Conservation (phyloP, 352 stramenopile species). For the Phytophthora macrochlamydospora region DNA sequence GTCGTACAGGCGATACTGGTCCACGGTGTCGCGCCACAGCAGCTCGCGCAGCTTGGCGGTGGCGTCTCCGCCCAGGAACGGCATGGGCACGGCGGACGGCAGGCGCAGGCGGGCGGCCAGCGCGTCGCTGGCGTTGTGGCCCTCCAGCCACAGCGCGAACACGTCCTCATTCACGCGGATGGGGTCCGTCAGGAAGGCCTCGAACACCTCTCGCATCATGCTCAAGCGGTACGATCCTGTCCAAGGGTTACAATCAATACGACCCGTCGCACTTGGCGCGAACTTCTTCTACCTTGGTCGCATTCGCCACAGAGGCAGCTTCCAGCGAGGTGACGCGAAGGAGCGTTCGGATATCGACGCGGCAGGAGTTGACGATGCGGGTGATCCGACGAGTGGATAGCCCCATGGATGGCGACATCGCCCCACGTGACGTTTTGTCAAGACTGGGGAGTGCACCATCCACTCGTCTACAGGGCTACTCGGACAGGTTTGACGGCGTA, state of each 20-base stretch:
- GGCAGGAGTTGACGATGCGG: too few relatives aligned
- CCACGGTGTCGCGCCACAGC: conserved; percentile 78
- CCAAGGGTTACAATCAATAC: neutral
- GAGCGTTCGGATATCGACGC: too few relatives aligned
- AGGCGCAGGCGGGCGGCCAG: conserved; percentile 55
- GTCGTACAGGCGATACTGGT: conserved; percentile 86
- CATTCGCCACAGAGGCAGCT: too few relatives aligned
- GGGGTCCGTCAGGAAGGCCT: conserved; percentile 82
- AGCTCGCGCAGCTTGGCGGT: conserved; percentile 65
- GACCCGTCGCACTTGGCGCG: too few relatives aligned
- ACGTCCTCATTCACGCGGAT: conserved; percentile 82
- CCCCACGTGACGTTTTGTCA: conserved; percentile 12
- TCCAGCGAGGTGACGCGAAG: too few relatives aligned
- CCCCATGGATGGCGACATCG: conserved; percentile 8
- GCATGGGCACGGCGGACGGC: conserved; percentile 39
- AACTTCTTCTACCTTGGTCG: too few relatives aligned
- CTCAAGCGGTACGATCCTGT: neutral
- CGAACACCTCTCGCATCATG: conserved; percentile 83
- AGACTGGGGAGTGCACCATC: conserved; percentile 16
- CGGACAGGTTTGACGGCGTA: too few relatives aligned
- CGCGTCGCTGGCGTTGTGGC: conserved; percentile 63
- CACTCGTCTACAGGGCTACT: neutral
- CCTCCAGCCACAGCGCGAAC: conserved; percentile 81
- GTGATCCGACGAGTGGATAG: conserved; percentile 16
- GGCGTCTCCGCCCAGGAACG: conserved; percentile 54